phyloP scores from a whole-genome alignment of 2,329 filamentous ascomycete species.

The Trichoderma sp. region DNA sequence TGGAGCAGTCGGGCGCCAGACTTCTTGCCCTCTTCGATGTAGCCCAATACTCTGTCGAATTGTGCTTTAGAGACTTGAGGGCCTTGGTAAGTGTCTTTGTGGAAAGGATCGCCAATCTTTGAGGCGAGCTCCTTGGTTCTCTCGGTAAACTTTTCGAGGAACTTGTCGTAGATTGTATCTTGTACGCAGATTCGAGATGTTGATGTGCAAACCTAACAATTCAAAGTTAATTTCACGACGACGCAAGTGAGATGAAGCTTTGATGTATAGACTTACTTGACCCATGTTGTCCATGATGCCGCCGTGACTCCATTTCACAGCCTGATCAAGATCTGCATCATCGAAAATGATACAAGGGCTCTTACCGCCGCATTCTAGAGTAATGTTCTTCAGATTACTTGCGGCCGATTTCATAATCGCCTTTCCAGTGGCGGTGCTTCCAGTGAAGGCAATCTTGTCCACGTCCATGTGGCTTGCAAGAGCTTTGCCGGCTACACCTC shows the following conservation, averaged over 20 bases:
- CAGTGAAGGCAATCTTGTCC: slow-evolving; percentile 23
- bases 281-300: slow-evolving; percentile 53
- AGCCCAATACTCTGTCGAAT: slow-evolving; percentile 28
- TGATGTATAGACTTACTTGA: slow-evolving; percentile 56
- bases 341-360: slow-evolving; percentile 21
- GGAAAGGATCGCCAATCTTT: slow-evolving; percentile 28
- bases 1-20: slow-evolving; percentile 70
- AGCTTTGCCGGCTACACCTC: slow-evolving; percentile 9
- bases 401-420: slow-evolving; percentile 73
- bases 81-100: slow-evolving; percentile 30
- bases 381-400: slow-evolving; percentile 76
- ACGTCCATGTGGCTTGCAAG: slow-evolving; percentile 18
- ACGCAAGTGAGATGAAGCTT: background rate
- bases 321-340: slow-evolving; percentile 20
- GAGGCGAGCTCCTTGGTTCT: slow-evolving; percentile 38
- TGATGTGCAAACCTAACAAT: background rate
- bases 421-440: slow-evolving; percentile 15
- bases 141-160: slow-evolving; percentile 46
- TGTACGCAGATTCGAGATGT: slow-evolving; percentile 43
- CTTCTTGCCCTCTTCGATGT: slow-evolving; percentile 65
- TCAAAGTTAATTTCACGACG: background rate
- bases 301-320: slow-evolving; percentile 16
- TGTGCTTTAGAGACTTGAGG: slow-evolving; percentile 68
- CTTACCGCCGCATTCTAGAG: slow-evolving; percentile 72
- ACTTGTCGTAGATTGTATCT: slow-evolving; percentile 36